These are phyloP conservation scores for Onygena corvina DNA, from an alignment of 2,329 filamentous ascomycete genomes.

Conservation along the genomic window DNA sequence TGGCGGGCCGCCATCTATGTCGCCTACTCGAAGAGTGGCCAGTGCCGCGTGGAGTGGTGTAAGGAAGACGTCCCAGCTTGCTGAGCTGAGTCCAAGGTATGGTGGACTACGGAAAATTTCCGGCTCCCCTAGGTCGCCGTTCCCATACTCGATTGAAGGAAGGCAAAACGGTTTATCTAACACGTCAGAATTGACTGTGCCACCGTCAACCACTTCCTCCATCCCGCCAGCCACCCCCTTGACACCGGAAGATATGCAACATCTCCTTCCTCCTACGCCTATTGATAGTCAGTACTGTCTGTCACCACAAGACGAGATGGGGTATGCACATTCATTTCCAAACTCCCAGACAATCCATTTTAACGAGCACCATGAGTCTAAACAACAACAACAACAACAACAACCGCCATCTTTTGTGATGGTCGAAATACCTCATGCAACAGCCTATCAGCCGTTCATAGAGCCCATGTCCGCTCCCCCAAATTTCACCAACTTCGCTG, in stretches of 20 bases:
- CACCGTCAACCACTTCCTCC: slow-evolving; percentile 26
- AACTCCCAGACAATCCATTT: slow-evolving; percentile 21
- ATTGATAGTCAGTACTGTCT: slow-evolving; percentile 30
- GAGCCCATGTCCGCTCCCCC: slow-evolving; percentile 31
- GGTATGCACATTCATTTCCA: slow-evolving; percentile 26
- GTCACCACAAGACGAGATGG: slow-evolving; percentile 22
- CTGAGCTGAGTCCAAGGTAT: slow-evolving; percentile 27
- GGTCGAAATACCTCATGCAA: not conserved
- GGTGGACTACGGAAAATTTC: slow-evolving; percentile 37
- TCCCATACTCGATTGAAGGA: slow-evolving; percentile 35
- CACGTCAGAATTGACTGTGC: slow-evolving; percentile 23
- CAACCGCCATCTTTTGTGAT: slow-evolving; percentile 1
- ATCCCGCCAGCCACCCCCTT: slow-evolving; percentile 35
- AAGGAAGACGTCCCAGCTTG: slow-evolving; percentile 34
- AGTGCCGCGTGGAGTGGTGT: slow-evolving; percentile 20
- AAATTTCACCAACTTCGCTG: slow-evolving; percentile 2
- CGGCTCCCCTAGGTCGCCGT: slow-evolving; percentile 36
- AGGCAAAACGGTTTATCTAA: slow-evolving; percentile 24
- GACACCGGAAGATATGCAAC: slow-evolving; percentile 33
- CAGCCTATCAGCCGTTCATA: not conserved
- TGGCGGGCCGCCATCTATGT: slow-evolving; percentile 29
- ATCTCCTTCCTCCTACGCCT: slow-evolving; percentile 31
- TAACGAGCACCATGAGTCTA: not conserved
- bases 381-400: no score
- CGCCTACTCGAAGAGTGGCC: slow-evolving; percentile 25